Percentiles rank a stretch among this genome's conserved stretches.
Conservation (phyloP, 192 early-diverging fungal species). For the Coemansia aciculifera region DNA sequence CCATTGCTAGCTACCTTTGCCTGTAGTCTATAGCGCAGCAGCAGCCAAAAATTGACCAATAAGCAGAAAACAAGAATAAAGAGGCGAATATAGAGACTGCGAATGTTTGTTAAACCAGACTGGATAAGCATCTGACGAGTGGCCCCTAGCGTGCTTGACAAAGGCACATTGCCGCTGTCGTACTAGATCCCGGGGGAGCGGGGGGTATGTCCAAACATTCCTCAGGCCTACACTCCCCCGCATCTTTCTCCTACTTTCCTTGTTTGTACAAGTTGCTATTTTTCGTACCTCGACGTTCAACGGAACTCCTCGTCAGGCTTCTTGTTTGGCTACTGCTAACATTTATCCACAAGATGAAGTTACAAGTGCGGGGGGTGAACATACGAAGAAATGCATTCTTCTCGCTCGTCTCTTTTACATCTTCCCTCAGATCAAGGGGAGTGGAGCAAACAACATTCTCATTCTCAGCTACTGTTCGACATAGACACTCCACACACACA, state of each 20-base stretch:
- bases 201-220: conserved; percentile 9
- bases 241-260: neutral
- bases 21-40: conserved; percentile 1
- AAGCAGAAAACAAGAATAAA: neutral
- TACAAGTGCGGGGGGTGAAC: neutral
- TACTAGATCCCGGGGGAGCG: neutral
- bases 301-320: neutral
- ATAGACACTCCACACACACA: neutral
- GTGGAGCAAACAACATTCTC: neutral
- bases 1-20: conserved; percentile 24
- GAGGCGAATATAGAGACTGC: neutral
- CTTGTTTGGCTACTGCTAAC: neutral
- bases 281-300: neutral
- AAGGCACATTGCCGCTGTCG: neutral
- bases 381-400: neutral
- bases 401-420: neutral
- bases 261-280: conserved; percentile 5
- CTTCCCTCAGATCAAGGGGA: neutral
- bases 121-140: neutral
- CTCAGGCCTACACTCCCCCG: neutral
- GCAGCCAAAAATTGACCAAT: conserved; percentile 1
- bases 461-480: neutral
- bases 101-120: conserved; percentile 1
- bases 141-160: neutral
- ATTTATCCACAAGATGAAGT: neutral